Evolutionary conservation across 345 rosid species (phyloP).

Genomic region (Cardamine chenopodiifolia): DNA sequence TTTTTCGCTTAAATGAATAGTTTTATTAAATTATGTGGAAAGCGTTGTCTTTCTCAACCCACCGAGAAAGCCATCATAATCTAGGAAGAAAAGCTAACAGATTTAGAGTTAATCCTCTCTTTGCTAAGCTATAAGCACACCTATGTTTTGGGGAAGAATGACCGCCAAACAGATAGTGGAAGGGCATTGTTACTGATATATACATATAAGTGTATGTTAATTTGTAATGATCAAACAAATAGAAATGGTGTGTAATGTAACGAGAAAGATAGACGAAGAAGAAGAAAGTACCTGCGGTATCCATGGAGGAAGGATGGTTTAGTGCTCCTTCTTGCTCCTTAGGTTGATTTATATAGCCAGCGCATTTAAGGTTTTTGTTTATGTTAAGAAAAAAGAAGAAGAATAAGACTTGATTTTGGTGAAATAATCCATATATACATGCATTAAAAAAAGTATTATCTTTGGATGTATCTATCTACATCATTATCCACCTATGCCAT

Average conservation of each 20-base stretch:
- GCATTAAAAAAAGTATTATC: background rate
- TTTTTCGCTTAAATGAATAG: background rate
- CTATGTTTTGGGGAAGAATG: background rate
- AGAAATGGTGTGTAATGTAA: background rate
- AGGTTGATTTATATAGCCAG: background rate
- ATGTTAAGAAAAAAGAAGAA: background rate
- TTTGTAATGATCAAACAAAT: background rate
- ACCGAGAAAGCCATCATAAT: background rate
- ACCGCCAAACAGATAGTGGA: background rate
- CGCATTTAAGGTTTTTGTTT: background rate
- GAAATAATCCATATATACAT: background rate
- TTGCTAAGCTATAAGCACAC: background rate
- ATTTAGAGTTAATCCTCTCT: background rate
- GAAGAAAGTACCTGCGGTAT: slow-evolving; percentile 19
- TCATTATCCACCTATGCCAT: background rate
- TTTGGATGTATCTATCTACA: background rate
- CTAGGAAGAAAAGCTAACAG: background rate
- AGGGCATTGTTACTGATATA: background rate
- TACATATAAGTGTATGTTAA: background rate
- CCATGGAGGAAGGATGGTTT: slow-evolving; percentile 27
- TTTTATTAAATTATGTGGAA: background rate
- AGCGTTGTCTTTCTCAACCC: background rate
- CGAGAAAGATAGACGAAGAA: slow-evolving; percentile 7
- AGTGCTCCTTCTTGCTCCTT: background rate
- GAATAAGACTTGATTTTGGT: background rate